Evolutionary conservation across 352 stramenopile genomes (phyloP).

Genomic region (Phytophthora sojae): DNA sequence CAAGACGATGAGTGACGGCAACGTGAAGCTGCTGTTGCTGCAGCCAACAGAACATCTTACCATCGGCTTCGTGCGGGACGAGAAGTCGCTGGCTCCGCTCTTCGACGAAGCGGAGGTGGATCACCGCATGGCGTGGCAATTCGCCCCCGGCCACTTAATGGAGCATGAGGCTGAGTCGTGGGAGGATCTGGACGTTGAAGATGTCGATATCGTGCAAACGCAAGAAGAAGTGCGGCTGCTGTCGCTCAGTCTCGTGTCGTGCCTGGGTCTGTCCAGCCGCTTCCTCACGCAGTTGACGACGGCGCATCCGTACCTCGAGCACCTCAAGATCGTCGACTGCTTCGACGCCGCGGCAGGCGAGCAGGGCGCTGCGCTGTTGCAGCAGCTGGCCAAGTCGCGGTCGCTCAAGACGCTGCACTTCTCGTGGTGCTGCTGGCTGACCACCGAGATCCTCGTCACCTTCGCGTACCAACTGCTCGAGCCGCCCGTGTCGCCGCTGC

Average conservation of each 20-base stretch:
- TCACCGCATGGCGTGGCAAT: slow-evolving; percentile 55
- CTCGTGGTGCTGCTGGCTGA: slow-evolving; percentile 87
- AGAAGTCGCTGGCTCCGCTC: slow-evolving; percentile 53
- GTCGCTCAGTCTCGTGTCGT: slow-evolving; percentile 78
- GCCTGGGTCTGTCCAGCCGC: slow-evolving; percentile 55
- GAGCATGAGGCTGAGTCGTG: slow-evolving; percentile 67
- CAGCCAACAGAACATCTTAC: slow-evolving; percentile 70
- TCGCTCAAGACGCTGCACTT: slow-evolving; percentile 72
- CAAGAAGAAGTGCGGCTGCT: slow-evolving; percentile 60
- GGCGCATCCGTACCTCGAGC: slow-evolving; percentile 61
- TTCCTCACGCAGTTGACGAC: slow-evolving; percentile 55
- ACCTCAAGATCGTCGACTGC: slow-evolving; percentile 74
- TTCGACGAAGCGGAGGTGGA: slow-evolving; percentile 46
- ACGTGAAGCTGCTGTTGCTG: slow-evolving; percentile 65
- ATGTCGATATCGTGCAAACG: slow-evolving; percentile 69
- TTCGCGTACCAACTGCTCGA: slow-evolving; percentile 79
- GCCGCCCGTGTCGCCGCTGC: slow-evolving; percentile 49
- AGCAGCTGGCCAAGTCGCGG: slow-evolving; percentile 58
- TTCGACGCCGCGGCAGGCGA: slow-evolving; percentile 62
- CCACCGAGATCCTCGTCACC: slow-evolving; percentile 74
- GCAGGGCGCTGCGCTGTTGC: slow-evolving; percentile 53
- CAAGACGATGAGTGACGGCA: slow-evolving; percentile 77
- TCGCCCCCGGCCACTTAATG: slow-evolving; percentile 22
- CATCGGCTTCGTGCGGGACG: slow-evolving; percentile 73
- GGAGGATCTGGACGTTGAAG: slow-evolving; percentile 78